These are phyloP conservation scores for Canavalia gladiata DNA, from an alignment of 306 rosid species.

Conservation along the genomic window DNA sequence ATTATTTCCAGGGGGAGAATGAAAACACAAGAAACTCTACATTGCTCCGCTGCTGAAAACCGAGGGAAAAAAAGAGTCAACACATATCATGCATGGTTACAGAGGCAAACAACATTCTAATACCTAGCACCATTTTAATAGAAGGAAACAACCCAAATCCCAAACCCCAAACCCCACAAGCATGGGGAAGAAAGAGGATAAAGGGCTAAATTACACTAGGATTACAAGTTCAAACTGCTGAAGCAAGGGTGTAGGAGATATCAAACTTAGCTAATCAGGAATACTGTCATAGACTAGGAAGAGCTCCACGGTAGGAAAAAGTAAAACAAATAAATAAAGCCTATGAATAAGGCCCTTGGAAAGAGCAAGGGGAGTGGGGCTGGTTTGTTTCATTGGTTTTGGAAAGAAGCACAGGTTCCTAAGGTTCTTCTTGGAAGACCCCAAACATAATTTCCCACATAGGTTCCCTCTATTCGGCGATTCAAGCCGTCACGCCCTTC, in stretches of 20 bases:
- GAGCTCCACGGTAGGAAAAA: neutral
- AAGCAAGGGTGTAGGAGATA: neutral
- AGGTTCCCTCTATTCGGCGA: neutral
- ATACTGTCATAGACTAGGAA: neutral
- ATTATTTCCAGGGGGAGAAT: slow-evolving; percentile 57
- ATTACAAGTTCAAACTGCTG: too few relatives aligned
- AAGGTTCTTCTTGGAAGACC: slow-evolving; percentile 41
- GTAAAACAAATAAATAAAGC: neutral
- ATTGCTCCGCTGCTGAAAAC: neutral
- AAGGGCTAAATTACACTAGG: neutral
- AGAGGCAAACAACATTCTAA: neutral
- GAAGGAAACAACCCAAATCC: neutral
- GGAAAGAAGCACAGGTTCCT: slow-evolving; percentile 1
- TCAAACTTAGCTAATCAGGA: too few relatives aligned
- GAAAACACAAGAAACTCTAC: slow-evolving; percentile 53
- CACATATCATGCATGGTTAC: neutral
- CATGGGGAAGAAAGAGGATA: slow-evolving; percentile 1
- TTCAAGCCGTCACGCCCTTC: slow-evolving; percentile 60
- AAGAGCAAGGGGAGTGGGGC: neutral
- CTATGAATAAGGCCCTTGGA: neutral
- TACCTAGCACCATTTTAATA: neutral
- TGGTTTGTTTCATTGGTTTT: neutral
- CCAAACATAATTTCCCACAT: slow-evolving; percentile 34
- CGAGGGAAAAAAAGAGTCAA: neutral
- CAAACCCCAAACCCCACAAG: neutral